Evolutionary conservation across 2,329 filamentous ascomycete species (phyloP), one percentile per base, ranked within the genome.

Genomic region (Trichophyton simii): DNA sequence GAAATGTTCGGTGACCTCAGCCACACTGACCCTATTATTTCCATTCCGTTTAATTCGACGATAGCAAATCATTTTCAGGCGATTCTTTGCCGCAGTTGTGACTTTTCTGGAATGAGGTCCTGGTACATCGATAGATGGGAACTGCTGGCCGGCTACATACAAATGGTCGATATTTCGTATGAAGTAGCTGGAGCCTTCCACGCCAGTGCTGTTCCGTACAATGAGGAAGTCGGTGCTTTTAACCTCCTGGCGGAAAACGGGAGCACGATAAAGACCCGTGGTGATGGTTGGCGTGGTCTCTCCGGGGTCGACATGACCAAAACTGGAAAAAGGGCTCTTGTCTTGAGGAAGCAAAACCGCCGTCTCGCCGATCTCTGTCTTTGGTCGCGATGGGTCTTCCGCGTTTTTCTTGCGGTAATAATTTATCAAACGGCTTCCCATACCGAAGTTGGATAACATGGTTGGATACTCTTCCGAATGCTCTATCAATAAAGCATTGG

Each of bases 341-440:
- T 99, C 94, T 71, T 99, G 91, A 1, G 91, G 90, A 36, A 96
- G 81, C 38, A 99, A 80, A 13, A 96, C 86, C 57, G 88, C 87
- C 1, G 89, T 88, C 75, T 99, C 94, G 62, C 94, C 94, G 64
- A 99, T 82, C 3, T 95, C 90, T 63, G 81, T 73, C 77, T 91
- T 95, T 0, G 89, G 88, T 0, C 89, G 82, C 59, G 83, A 81
- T 57, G 85, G 83, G 63, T 94, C 89, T 54, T 95, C 89, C 38
- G 76, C 83, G 70, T 90, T 88, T 69, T 90, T 90, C 63, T 91
- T 85, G 44, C 90, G 88, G 72, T 96, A 96, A 74, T 97, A 99
- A 73, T 99, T 97, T 78, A 97, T 90, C 62, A 99, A 83, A 60
- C 91, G 88, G 72, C 87, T 95, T 59, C 91, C 91, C 94, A 99